phyloP scores from a whole-genome alignment of 2,329 filamentous ascomycete genomes.

The Bipolaris oryzae region DNA sequence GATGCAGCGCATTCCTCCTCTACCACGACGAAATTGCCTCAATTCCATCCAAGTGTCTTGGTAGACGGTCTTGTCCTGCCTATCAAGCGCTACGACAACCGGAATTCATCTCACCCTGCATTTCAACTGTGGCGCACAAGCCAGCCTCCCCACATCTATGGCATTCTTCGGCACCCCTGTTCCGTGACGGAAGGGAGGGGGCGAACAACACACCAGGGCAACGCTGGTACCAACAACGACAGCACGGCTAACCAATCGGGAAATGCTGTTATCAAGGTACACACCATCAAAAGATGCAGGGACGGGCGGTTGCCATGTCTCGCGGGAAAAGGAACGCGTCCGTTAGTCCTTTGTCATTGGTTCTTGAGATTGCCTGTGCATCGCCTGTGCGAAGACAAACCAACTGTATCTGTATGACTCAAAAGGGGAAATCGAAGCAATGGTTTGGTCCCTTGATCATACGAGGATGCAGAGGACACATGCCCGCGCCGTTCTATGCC shows the following conservation, averaged over 20 bases:
- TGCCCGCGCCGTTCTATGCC: not conserved
- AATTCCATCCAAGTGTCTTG: not conserved
- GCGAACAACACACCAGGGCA: constrained; percentile 3
- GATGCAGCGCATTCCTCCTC: not conserved
- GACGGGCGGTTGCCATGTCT: not conserved
- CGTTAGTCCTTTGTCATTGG: not conserved
- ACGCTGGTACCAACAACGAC: not conserved
- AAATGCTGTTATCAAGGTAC: not conserved
- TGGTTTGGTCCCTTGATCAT: not conserved
- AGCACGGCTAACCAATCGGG: not conserved
- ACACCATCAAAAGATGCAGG: not conserved
- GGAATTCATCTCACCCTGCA: constrained; percentile 1
- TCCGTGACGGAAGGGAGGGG: constrained; percentile 8
- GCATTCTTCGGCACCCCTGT: constrained; percentile 15
- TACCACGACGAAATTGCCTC: not conserved
- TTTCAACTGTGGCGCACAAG: not conserved
- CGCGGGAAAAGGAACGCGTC: not conserved
- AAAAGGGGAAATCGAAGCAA: not conserved
- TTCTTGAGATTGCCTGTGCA: not conserved
- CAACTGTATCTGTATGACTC: not conserved
- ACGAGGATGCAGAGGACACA: not conserved
- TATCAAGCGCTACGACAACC: not conserved
- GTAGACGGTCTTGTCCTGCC: not conserved
- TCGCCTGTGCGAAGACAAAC: not conserved
- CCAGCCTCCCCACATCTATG: constrained; percentile 10